phyloP scores from a whole-genome alignment of 2,329 filamentous ascomycete genomes.

The Talaromyces sp. region DNA sequence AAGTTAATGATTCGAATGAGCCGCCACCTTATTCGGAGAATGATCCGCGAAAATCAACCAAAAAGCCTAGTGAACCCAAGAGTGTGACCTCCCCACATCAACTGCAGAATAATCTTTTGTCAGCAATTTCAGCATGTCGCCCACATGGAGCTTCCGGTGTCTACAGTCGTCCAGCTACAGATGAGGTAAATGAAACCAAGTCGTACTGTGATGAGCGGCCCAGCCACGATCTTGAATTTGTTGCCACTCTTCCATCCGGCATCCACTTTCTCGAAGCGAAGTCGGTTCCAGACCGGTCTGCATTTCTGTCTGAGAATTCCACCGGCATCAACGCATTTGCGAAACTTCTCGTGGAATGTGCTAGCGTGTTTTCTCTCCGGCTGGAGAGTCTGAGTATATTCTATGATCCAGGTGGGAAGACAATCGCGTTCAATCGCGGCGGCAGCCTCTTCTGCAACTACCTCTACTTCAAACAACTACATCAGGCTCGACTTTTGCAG shows the following conservation, averaged over 20 bases:
- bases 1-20: slow-evolving; percentile 19
- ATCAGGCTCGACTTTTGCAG: slow-evolving; percentile 50
- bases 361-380: slow-evolving; percentile 67
- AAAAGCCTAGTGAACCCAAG: slow-evolving; percentile 27
- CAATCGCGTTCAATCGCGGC: slow-evolving; percentile 86
- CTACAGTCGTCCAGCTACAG: slow-evolving; percentile 68
- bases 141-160: slow-evolving; percentile 68
- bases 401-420: slow-evolving; percentile 71
- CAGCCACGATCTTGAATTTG: slow-evolving; percentile 67
- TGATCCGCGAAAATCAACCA: slow-evolving; percentile 21
- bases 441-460: slow-evolving; percentile 94
- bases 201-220: slow-evolving; percentile 80
- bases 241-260: slow-evolving; percentile 64
- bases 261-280: slow-evolving; percentile 70
- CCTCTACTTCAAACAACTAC: slow-evolving; percentile 77
- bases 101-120: slow-evolving; percentile 54
- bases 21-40: slow-evolving; percentile 39
- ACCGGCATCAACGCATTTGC: slow-evolving; percentile 65
- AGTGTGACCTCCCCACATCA: slow-evolving; percentile 35
- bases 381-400: slow-evolving; percentile 75
- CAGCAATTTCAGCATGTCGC: slow-evolving; percentile 73
- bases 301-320: slow-evolving; percentile 61
- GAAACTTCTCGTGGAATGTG: slow-evolving; percentile 63
- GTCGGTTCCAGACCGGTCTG: slow-evolving; percentile 45
- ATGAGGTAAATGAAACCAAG: slow-evolving; percentile 72